Evolutionary conservation across 352 stramenopile genomes (phyloP).

Genomic region (Pythium chondricola): DNA sequence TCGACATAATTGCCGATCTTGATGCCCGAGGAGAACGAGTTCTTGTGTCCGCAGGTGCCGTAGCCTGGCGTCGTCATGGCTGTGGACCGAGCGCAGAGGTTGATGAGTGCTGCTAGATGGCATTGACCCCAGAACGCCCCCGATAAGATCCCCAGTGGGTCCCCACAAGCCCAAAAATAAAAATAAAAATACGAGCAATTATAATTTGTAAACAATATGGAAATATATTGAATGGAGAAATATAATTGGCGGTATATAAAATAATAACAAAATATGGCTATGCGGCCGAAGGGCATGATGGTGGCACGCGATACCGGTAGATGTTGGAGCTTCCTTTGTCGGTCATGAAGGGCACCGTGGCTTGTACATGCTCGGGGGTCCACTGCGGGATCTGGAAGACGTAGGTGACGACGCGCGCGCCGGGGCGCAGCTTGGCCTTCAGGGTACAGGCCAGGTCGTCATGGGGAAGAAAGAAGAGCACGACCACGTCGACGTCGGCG

Average conservation of each 20-base stretch:
- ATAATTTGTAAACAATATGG: too few relatives aligned
- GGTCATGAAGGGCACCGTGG: slow-evolving; percentile 62
- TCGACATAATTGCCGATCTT: slow-evolving; percentile 84
- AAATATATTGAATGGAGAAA: too few relatives aligned
- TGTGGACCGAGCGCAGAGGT: too few relatives aligned
- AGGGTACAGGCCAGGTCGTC: slow-evolving; percentile 31
- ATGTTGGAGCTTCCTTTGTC: slow-evolving; percentile 35
- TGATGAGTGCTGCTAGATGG: too few relatives aligned
- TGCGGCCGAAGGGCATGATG: too few relatives aligned
- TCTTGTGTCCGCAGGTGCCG: slow-evolving; percentile 81
- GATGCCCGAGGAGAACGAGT: slow-evolving; percentile 63
- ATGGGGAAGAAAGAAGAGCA: slow-evolving; percentile 66
- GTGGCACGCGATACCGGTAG: slow-evolving; percentile 40
- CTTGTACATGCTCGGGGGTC: slow-evolving; percentile 27
- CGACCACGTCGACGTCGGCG: slow-evolving; percentile 34
- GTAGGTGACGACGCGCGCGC: slow-evolving; percentile 54
- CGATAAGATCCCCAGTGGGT: too few relatives aligned
- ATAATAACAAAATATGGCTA: too few relatives aligned
- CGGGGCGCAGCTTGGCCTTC: slow-evolving; percentile 26
- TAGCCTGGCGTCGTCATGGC: slow-evolving; percentile 48
- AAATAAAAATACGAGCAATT: too few relatives aligned
- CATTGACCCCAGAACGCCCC: too few relatives aligned
- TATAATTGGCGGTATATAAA: too few relatives aligned
- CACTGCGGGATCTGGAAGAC: slow-evolving; percentile 62
- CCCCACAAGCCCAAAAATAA: too few relatives aligned